A percentile compares a stretch with the other conserved stretches of the same genome.
Conservation (phyloP, 2,329 filamentous ascomycete species). For the Akanthomyces dipterigenus region DNA sequence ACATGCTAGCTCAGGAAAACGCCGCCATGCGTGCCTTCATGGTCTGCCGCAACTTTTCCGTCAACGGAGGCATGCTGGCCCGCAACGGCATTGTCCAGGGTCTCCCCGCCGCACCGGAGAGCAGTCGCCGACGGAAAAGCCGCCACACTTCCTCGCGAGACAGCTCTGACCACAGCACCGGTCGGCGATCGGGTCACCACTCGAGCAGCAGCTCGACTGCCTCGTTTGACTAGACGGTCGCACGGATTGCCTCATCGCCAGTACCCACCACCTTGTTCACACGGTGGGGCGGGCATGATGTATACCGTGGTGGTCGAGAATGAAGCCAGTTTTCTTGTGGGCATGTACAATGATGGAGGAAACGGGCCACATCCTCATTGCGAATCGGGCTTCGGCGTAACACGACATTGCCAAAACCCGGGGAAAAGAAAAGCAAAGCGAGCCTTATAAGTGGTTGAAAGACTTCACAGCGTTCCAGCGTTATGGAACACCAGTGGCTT, state of each 20-base stretch:
- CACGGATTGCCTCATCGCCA: background rate
- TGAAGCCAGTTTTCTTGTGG: background rate
- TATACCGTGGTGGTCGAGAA: background rate
- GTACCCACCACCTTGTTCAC: background rate
- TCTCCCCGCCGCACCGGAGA: constrained; percentile 49
- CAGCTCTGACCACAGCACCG: constrained; percentile 32
- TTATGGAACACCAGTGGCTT: constrained; percentile 23
- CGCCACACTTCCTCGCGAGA: constrained; percentile 44
- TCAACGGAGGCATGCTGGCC: constrained; percentile 86
- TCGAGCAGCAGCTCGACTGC: constrained; percentile 58
- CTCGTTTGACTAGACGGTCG: constrained; percentile 45
- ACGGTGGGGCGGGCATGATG: background rate
- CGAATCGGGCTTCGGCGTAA: background rate
- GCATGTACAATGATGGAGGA: background rate
- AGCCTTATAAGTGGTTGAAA: constrained; percentile 29
- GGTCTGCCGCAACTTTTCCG: constrained; percentile 95
- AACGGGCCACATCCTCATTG: background rate
- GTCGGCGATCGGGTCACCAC: constrained; percentile 49
- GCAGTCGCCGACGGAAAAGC: constrained; percentile 43
- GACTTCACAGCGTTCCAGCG: constrained; percentile 30
- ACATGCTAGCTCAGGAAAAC: constrained; percentile 80
- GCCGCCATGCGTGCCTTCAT: constrained; percentile 95
- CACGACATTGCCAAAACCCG: background rate
- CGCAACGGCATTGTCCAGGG: constrained; percentile 63
- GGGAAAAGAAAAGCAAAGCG: background rate